These are phyloP conservation scores for Colletotrichum destructivum DNA, from an alignment of 2,329 filamentous ascomycete species.

Conservation along the genomic window DNA sequence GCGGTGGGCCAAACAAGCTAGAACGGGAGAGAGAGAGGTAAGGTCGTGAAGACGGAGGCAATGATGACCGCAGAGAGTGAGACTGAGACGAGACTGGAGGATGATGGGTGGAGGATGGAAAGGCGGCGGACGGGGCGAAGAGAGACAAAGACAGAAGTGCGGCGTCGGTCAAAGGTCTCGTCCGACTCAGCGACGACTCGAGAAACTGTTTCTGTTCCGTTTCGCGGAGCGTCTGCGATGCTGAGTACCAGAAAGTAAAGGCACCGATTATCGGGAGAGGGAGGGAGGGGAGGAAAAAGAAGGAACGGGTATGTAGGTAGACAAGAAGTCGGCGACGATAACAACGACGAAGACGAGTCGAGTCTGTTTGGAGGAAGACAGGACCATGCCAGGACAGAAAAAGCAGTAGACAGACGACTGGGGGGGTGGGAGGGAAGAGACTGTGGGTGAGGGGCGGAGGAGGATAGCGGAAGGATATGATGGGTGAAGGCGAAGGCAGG, in stretches of 20 bases:
- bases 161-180: conserved; percentile 26
- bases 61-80: conserved; percentile 23
- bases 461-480: conserved; percentile 15
- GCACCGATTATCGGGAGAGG: neutral
- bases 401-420: conserved; percentile 13
- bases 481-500: conserved; percentile 6
- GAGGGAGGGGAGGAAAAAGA: neutral
- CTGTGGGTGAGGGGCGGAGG: neutral
- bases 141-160: conserved; percentile 10
- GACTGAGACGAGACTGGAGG: conserved; percentile 14
- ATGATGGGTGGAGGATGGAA: neutral
- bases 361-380: conserved; percentile 21
- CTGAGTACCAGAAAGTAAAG: neutral
- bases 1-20: conserved; percentile 19
- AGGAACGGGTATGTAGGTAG: no score
- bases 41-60: conserved; percentile 2
- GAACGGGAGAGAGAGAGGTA: neutral
- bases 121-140: neutral
- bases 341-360: conserved; percentile 15
- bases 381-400: conserved; percentile 28
- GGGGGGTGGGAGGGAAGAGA: conserved; percentile 2
- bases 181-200: conserved; percentile 24
- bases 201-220: conserved; percentile 35
- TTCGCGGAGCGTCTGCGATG: conserved; percentile 34
- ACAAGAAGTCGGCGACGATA: neutral